Conservation (phyloP, 129 eudicot genomes). For the Helianthus tuberosus region DNA sequence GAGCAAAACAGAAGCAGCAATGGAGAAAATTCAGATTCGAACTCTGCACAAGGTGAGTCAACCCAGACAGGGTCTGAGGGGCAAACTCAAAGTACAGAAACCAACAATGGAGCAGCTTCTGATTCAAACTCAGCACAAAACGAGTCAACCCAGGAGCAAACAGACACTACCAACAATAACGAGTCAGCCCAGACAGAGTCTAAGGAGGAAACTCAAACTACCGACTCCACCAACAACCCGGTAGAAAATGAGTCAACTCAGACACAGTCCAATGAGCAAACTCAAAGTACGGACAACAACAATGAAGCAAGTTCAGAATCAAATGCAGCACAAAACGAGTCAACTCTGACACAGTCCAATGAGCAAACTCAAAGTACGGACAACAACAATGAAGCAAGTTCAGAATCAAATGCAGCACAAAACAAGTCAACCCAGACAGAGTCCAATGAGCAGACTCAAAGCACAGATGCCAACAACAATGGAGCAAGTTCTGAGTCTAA, state of each 20-base stretch:
- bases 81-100: conserved; percentile 30
- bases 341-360: conserved; percentile 31
- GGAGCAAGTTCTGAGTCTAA: conserved; percentile 31
- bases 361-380: conserved; percentile 28
- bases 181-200: conserved; percentile 41
- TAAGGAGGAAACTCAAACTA: conserved; percentile 30
- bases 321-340: conserved; percentile 32
- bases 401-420: conserved; percentile 29
- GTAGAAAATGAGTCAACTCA: conserved; percentile 30
- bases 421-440: conserved; percentile 35
- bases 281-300: conserved; percentile 18
- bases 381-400: background rate
- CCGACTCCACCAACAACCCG: conserved; percentile 27
- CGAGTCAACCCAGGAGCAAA: conserved; percentile 31
- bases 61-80: conserved; percentile 31
- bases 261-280: conserved; percentile 34
- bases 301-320: conserved; percentile 11
- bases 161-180: conserved; percentile 29
- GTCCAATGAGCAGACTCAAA: conserved; percentile 30
- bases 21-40: conserved; percentile 20
- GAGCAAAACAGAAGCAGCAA: conserved; percentile 26
- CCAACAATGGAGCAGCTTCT: conserved; percentile 17
- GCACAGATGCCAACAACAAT: conserved; percentile 18
- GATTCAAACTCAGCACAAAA: conserved; percentile 39
- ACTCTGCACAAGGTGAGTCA: conserved; percentile 27